These are phyloP conservation scores for Leishmania arabica DNA, from an alignment of 208 protist genomes.

Conservation along the genomic window DNA sequence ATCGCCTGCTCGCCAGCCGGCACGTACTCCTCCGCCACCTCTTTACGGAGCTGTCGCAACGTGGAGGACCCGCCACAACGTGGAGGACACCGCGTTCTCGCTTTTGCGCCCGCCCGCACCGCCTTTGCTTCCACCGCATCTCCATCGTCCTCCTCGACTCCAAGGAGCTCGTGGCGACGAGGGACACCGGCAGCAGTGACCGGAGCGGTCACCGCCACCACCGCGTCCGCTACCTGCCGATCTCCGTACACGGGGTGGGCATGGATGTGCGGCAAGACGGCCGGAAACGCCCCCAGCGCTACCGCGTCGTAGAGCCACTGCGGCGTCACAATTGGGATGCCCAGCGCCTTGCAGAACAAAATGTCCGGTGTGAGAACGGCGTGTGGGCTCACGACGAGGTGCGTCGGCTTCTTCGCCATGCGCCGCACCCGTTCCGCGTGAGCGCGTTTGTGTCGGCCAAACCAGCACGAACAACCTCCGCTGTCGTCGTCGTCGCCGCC, in stretches of 20 bases:
- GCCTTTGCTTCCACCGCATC: not conserved
- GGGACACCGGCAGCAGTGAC: not conserved
- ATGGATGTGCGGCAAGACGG: constrained; percentile 35
- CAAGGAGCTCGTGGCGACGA: not conserved
- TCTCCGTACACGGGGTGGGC: constrained; percentile 40
- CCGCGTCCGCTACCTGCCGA: not conserved
- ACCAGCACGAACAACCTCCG: constrained; percentile 11
- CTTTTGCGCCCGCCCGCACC: not conserved
- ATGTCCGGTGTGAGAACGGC: constrained; percentile 51
- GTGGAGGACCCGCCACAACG: not conserved
- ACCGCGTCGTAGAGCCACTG: constrained; percentile 81
- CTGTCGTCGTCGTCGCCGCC: not conserved
- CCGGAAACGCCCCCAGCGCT: constrained; percentile 47
- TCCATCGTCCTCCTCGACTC: constrained; percentile 9
- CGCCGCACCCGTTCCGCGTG: not conserved
- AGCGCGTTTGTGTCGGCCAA: not conserved
- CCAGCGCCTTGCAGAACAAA: constrained; percentile 57
- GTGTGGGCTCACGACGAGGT: constrained; percentile 29
- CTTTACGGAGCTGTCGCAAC: constrained; percentile 25
- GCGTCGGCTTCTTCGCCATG: constrained; percentile 18
- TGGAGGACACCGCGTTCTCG: not conserved
- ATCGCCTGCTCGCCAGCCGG: constrained; percentile 40
- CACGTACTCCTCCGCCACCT: constrained; percentile 43
- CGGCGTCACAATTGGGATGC: constrained; percentile 60
- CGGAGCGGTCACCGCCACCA: not conserved